phyloP scores from a whole-genome alignment of 208 protist species.

The Angomonas deanei region DNA sequence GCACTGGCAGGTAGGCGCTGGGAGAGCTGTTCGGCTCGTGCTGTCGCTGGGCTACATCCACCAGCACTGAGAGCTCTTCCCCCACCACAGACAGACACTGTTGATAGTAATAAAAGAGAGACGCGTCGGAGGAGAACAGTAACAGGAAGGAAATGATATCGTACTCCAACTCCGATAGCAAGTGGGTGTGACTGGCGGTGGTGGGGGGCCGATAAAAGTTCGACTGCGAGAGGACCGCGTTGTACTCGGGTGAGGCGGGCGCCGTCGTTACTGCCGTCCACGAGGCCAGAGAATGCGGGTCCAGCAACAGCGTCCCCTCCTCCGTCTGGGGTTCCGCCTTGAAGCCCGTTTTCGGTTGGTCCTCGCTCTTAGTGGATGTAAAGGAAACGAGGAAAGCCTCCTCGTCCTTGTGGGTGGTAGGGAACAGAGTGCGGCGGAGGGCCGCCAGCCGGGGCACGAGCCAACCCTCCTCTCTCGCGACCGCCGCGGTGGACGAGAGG shows the following conservation, averaged over 20 bases:
- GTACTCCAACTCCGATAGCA: neutral
- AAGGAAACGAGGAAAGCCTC: neutral
- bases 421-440: neutral
- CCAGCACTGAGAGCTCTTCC: neutral
- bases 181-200: neutral
- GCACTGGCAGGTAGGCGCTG: too few relatives aligned
- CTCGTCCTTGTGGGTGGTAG: too few relatives aligned
- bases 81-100: neutral
- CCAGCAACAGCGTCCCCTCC: neutral
- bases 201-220: too few relatives aligned
- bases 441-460: neutral
- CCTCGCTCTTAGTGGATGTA: neutral
- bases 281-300: too few relatives aligned
- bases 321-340: neutral
- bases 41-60: too few relatives aligned
- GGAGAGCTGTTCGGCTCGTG: too few relatives aligned
- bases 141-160: neutral
- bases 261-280: neutral
- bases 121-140: neutral
- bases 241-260: neutral
- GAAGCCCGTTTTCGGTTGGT: neutral
- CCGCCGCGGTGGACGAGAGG: neutral
- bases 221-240: too few relatives aligned
- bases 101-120: neutral
- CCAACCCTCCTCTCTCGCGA: neutral